Evolutionary conservation across 495 filamentous ascomycete genomes (phyloP), one percentile per base, ranked within the genome.

Genomic region (Penicillium flavigenum): DNA sequence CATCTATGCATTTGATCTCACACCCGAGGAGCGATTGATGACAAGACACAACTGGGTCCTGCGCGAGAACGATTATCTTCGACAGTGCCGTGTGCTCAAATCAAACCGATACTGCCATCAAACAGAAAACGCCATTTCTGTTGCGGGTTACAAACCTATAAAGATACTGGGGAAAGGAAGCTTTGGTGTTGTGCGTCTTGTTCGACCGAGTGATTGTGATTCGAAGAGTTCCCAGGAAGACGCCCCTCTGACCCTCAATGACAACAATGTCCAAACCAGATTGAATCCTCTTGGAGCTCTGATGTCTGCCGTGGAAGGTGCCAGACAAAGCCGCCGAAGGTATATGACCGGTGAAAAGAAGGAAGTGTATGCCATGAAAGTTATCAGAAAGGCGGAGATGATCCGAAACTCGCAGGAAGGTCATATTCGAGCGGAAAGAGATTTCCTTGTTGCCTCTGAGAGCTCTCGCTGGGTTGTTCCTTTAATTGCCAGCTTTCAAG

Each of bases 101-200:
- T 79, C 81, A 8, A 82, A 75, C 39, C 81, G 82, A 20, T 73
- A 82, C 39, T 56, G 67, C n/a, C 57, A 65, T 16, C 56, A 72
- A 12, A 39, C 54, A 17, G 63, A 69, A 2, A 72, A 76, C 36
- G 70, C 74, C n/a, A 71, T 83, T 12, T 78, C 78, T 5, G 67
- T 81, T 27, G 81, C 83, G 3, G 86, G 85, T n/a, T 96, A 90
- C 61, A 89, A 96, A 60, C 74, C 85, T 17, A 73, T 96, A 38
- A 88, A 88, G 61, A 77, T 91, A n/a, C 80, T 98, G n/a, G 93
- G 93, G 0, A 95, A 92, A 69, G 93, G 93, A 14, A 96, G 92
- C 63, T 98, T 96, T 74, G 93, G 93, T 2, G 87, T 96, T 52
- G 93, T 98, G 7, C 81, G 87, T 45, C 79, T 98, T 24, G 92